Base-by-base conservation (phyloP, 495 filamentous ascomycete species). In the Lasiosphaeris hirsuta region DNA sequence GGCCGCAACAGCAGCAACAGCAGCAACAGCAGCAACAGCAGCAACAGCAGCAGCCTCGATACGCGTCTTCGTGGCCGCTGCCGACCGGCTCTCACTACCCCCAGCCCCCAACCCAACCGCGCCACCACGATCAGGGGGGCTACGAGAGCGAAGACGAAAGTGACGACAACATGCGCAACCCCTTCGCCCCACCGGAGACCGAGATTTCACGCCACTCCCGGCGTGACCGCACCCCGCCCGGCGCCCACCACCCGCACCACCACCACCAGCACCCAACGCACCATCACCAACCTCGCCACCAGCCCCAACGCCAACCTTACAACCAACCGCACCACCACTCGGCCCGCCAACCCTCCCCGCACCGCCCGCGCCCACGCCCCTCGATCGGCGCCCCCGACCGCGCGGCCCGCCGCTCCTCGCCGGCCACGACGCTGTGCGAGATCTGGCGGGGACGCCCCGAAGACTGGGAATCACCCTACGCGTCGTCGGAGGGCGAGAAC, bases 401-500 rank as follows among this genome's bases (percentile, higher is more conserved):
- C 4, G 58, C 55, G 11, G 7, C 18, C 41, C 54, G 47, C 14
- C 38, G 57, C 17, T 34, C 23, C 15, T 62, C 65, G 7, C 40
- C 45, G 4, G 65, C 57, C 19, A 63, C 63, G 4, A 57, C 63
- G 8, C 46, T 66, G 6, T 68, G 65, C 30, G 67, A 70, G 14
- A 63, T 70, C 14, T 70, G 67, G 67, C 58, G 55, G 18, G 67
- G 63, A 23, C 56, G 46, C 19, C 54, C 65, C n/a, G 62, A 61
- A 36, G 67, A 69, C 45, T 69, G 65, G 65, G 67, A 69, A 41
- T 68, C 62, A 4, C 67, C 67, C 10, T 69, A 66, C 47, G 37
- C 59, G 11, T 69, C 66, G 2, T 44, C 36, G 44, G 54, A 61
- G 1, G 54, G 40, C 9, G 57, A 58, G 8, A 34, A 50, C 17